phyloP scores from a whole-genome alignment of 345 rosid genomes.

The Physaria fendleri region DNA sequence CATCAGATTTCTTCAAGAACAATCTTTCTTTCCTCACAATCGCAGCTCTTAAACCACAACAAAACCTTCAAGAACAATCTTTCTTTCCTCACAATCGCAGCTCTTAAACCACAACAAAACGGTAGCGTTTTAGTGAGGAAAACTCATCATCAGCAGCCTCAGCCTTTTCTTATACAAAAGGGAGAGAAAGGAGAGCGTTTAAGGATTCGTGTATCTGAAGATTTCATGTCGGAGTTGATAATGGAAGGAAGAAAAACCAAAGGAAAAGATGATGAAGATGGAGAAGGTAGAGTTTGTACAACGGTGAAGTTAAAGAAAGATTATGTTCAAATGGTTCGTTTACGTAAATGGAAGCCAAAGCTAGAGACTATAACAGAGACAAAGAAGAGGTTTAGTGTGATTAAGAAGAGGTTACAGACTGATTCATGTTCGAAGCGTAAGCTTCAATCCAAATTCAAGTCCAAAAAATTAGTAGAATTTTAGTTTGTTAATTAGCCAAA shows the following conservation, averaged over 20 bases:
- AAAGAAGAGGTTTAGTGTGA: constrained; percentile 31
- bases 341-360: constrained; percentile 74
- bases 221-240: constrained; percentile 59
- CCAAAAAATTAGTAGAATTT: constrained; percentile 21
- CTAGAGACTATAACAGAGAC: constrained; percentile 67
- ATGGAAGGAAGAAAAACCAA: constrained; percentile 30
- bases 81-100: constrained; percentile 62
- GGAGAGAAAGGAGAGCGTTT: constrained; percentile 52
- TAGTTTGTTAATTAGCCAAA: background rate
- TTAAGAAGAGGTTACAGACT: constrained; percentile 37
- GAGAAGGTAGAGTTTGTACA: constrained; percentile 42
- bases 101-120: constrained; percentile 33
- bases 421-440: constrained; percentile 23
- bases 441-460: constrained; percentile 30
- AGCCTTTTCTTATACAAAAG: constrained; percentile 57
- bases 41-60: constrained; percentile 43
- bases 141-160: constrained; percentile 30
- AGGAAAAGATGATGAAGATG: background rate
- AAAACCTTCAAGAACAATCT: constrained; percentile 48
- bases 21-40: constrained; percentile 61
- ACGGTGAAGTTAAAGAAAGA: constrained; percentile 66
- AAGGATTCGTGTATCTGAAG: constrained; percentile 70
- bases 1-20: constrained; percentile 56
- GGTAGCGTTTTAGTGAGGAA: constrained; percentile 15
- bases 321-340: constrained; percentile 47